Percentiles rank a stretch among this genome's conserved stretches.
Evolutionary conservation across 2,329 filamentous ascomycete species (phyloP).

Genomic region (Xylariaceae sp.): DNA sequence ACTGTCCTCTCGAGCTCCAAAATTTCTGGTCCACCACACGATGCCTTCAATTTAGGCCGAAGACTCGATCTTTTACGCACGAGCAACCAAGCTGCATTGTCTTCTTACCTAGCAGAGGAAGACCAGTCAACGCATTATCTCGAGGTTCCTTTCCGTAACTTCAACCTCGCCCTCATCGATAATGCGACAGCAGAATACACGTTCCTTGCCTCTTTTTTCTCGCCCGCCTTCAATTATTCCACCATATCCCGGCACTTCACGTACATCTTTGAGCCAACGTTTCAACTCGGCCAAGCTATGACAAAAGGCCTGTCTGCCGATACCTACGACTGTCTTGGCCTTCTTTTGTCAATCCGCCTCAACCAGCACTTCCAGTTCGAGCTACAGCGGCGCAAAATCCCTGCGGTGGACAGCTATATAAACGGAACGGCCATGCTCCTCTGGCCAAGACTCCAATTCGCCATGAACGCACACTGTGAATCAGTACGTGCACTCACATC

Average conservation of each 20-base stretch:
- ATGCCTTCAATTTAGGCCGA: slow-evolving; percentile 84
- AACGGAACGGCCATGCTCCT: slow-evolving; percentile 94
- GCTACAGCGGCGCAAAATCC: slow-evolving; percentile 84
- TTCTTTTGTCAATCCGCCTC: slow-evolving; percentile 85
- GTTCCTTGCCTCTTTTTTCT: slow-evolving; percentile 87
- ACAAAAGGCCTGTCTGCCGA: slow-evolving; percentile 73
- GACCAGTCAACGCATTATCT: slow-evolving; percentile 81
- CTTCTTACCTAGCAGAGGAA: slow-evolving; percentile 88
- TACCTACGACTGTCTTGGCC: slow-evolving; percentile 78
- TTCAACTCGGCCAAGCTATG: slow-evolving; percentile 73
- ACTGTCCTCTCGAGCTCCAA: slow-evolving; percentile 50
- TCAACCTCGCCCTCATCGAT: slow-evolving; percentile 89
- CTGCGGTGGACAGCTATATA: slow-evolving; percentile 83
- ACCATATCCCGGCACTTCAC: slow-evolving; percentile 78
- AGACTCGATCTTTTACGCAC: slow-evolving; percentile 78
- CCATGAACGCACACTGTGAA: slow-evolving; percentile 91
- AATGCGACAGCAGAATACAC: slow-evolving; percentile 94
- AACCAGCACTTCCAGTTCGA: slow-evolving; percentile 95
- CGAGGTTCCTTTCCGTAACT: slow-evolving; percentile 87
- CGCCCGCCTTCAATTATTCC: slow-evolving; percentile 68
- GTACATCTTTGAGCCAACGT: slow-evolving; percentile 85
- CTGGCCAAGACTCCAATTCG: slow-evolving; percentile 90
- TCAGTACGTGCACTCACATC: slow-evolving; percentile 65
- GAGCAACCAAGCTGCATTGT: slow-evolving; percentile 68
- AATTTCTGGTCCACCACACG: slow-evolving; percentile 60